Base-by-base conservation (phyloP, 2,329 filamentous ascomycete genomes). In the Aspergillus piperis region DNA sequence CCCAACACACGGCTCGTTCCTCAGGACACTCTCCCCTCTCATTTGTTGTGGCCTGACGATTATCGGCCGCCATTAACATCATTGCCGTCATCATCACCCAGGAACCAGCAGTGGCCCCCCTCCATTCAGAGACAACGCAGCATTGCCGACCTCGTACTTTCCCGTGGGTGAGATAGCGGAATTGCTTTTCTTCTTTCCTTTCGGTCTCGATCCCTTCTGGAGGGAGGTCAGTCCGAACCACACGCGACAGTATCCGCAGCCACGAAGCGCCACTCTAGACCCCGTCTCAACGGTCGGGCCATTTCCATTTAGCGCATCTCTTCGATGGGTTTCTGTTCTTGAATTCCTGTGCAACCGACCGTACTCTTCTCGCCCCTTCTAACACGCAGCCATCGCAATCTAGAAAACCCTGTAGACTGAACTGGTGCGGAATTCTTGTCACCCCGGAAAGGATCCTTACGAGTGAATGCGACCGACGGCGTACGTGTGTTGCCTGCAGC, bases 211-310 rank as follows among this genome's bases (percentile, higher is more conserved):
- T 27, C 27, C 39, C 49, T 23, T 30, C 8, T 39, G 21, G 23
- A 60, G 51, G 50, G 49, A 19, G 44, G 47, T 56, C 79, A 84
- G 54, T 83, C 78, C 13, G 83, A 84, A 64, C 84, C 84, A 0
- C 83, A 54, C 49, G 86, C 62, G 83, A 86, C 62, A 71, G 84
- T 1, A 82, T 82, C 49, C 54, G 54, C 56, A 59, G 57, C 58
- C 58, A 63, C 50, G 39, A 39, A 55, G 53, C 59, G 59, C 56
- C 59, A 64, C 59, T 49, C 27, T 36, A 42, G 41, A 54, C 7
- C 83, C 84, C 2, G 87, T 87, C 44, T 85, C 47, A 57, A 62
- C 57, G 53, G 49, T 59, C 62, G 54, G 52, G 32, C 58, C 38
- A 42, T 60, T 55, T 39, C 21, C 21, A 44, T 41, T 44, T 53